phyloP scores from a whole-genome alignment of 2,329 filamentous ascomycete genomes.

The Chaetomiaceae sp. region DNA sequence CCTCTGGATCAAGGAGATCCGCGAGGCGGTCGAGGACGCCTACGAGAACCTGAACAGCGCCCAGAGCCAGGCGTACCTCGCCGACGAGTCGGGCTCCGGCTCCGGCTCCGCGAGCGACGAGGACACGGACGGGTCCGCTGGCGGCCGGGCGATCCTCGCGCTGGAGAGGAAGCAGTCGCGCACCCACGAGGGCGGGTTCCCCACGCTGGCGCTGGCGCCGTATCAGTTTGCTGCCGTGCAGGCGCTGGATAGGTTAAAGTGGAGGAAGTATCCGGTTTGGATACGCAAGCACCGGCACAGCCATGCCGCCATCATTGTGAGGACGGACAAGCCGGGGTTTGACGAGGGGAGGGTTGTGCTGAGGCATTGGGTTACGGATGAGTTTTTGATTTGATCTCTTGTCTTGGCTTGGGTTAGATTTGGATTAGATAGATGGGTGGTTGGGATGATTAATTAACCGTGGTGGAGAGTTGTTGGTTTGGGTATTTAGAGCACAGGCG shows the following conservation, averaged over 20 bases:
- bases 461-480: no score
- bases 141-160: slow-evolving; percentile 38
- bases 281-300: slow-evolving; percentile 75
- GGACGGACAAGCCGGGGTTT: slow-evolving; percentile 62
- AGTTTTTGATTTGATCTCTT: slow-evolving; percentile 54
- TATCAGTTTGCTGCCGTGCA: slow-evolving; percentile 84
- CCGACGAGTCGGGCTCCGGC: slow-evolving; percentile 29
- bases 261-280: slow-evolving; percentile 64
- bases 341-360: slow-evolving; percentile 74
- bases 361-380: slow-evolving; percentile 72
- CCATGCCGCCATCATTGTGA: slow-evolving; percentile 86
- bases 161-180: slow-evolving; percentile 41
- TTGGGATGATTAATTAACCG: no score
- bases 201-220: slow-evolving; percentile 71
- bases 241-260: slow-evolving; percentile 62
- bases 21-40: slow-evolving; percentile 69
- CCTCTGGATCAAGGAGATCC: slow-evolving; percentile 69
- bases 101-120: slow-evolving; percentile 21
- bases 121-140: slow-evolving; percentile 30
- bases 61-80: slow-evolving; percentile 68
- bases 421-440: no score
- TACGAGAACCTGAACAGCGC: slow-evolving; percentile 68
- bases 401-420: no score
- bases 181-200: slow-evolving; percentile 43
- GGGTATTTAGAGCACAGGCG: no score